Evolutionary conservation across 805 yeast genomes (phyloP), one percentile per base, ranked within the genome.

Genomic region (Priceomyces melissophilus): DNA sequence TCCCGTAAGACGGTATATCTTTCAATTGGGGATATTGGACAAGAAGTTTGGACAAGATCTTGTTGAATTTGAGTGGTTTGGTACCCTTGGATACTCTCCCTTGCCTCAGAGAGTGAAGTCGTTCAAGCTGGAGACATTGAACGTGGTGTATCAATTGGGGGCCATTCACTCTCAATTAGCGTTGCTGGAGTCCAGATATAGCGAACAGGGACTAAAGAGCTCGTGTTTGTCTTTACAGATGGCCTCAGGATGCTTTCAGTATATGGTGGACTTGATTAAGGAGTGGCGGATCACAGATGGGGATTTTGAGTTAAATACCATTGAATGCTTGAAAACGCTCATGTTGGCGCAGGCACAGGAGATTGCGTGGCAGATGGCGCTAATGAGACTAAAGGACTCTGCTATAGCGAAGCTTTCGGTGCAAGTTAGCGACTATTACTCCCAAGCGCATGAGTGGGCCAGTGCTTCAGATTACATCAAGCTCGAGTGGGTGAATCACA

Each of bases 321-420:
- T 84, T 8, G 61, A 65, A 10, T 67, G 81, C 12, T 61, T 89
- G 39, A 61, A 71, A 29, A 49, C 57, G 10, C 53, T 88, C 28
- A 76, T 78, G 77, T 55, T 85, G 30, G 93, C 95, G 0, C 96
- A 87, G 53, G 93, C 96, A 0, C 96, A 89, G 60, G 96, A 90
- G 54, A 73, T 79, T 10, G 79, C 84, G 38, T 89, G 96, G 96
- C 79, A 76, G 36, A 81, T 82, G 51, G 88, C 96, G 0, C 39
- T 65, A 3, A 60, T 69, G 0, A 58, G 63, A 30, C 53, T 78
- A 51, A 84, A 81, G 50, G 80, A 84, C 53, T 65, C 82, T 0
- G 65, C 80, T 3, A 61, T 89, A 2, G 73, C 93, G 1, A 77
- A 79, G 49, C 61, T 90, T 34, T 76, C 96, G 0, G 59, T 68